phyloP scores from a whole-genome alignment of 495 filamentous ascomycete species.

The Neurospora terricola region DNA sequence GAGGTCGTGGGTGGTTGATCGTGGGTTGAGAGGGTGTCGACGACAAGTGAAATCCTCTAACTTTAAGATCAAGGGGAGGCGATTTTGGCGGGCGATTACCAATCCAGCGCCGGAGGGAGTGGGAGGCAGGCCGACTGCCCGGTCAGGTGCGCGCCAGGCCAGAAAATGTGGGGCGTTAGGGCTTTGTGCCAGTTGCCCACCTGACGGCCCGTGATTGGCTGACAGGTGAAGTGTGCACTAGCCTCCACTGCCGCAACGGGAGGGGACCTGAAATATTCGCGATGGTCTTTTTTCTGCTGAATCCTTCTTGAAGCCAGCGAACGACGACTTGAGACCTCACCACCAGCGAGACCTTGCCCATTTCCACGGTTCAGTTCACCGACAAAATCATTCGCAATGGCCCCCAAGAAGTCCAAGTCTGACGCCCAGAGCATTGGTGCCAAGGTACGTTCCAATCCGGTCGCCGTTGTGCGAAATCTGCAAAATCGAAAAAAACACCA shows the following conservation, averaged over 20 bases:
- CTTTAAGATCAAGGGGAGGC: conserved; percentile 19
- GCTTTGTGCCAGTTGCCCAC: conserved; percentile 15
- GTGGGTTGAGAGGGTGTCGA: conserved; percentile 25
- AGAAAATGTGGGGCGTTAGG: conserved; percentile 34
- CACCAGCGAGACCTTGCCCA: background rate
- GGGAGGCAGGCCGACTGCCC: background rate
- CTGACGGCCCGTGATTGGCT: background rate
- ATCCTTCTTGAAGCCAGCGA: conserved; percentile 14
- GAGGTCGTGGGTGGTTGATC: conserved; percentile 27
- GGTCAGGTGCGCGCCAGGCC: background rate
- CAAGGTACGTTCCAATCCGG: conserved; percentile 29
- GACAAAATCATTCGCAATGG: conserved; percentile 46
- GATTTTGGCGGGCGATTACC: conserved; percentile 33
- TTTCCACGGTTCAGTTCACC: conserved; percentile 1
- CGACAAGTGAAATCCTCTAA: conserved; percentile 20
- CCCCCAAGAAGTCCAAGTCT: conserved; percentile 92
- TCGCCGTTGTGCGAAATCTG: background rate
- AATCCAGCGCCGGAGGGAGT: conserved; percentile 21
- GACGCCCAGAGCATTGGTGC: conserved; percentile 83
- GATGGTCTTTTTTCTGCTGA: conserved; percentile 1
- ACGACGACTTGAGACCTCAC: background rate
- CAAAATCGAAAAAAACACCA: background rate
- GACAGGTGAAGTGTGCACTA: background rate
- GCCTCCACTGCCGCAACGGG: background rate
- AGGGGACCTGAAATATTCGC: background rate